Percentiles rank a stretch among this genome's conserved stretches.
Conservation (phyloP, 2,329 filamentous ascomycete genomes). For the Cytospora leucostoma region DNA sequence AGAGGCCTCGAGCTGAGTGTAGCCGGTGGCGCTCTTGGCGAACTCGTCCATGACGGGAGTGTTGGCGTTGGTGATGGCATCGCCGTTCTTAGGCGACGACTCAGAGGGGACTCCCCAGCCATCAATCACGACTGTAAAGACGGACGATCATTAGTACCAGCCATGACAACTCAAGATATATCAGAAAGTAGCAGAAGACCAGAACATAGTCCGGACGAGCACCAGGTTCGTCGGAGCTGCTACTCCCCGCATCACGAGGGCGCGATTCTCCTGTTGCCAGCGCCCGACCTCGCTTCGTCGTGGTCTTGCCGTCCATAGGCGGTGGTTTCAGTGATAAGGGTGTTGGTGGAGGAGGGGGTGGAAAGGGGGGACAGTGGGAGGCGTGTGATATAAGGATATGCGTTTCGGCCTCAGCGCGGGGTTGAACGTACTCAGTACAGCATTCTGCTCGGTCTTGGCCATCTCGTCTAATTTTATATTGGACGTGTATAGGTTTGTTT, state of each 20-base stretch:
- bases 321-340: background rate
- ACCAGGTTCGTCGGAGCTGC: background rate
- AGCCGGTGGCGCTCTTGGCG: slow-evolving; percentile 78
- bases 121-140: slow-evolving; percentile 86
- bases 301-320: slow-evolving; percentile 6
- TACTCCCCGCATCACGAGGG: background rate
- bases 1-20: slow-evolving; percentile 90
- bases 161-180: slow-evolving; percentile 60
- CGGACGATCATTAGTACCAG: slow-evolving; percentile 59
- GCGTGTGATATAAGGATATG: background rate
- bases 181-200: slow-evolving; percentile 52
- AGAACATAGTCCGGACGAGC: slow-evolving; percentile 43
- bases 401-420: slow-evolving; percentile 27
- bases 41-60: slow-evolving; percentile 96
- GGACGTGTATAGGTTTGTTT: slow-evolving; percentile 14
- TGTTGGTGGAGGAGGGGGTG: slow-evolving; percentile 28
- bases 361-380: background rate
- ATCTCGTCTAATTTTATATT: slow-evolving; percentile 40
- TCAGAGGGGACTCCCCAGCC: slow-evolving; percentile 91
- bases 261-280: background rate
- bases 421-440: slow-evolving; percentile 61
- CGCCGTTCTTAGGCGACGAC: slow-evolving; percentile 80
- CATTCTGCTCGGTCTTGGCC: slow-evolving; percentile 60
- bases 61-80: slow-evolving; percentile 91
- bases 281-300: slow-evolving; percentile 4